These are phyloP conservation scores for Calonectria hawksworthii DNA, from an alignment of 2,329 filamentous ascomycete species.

Conservation along the genomic window DNA sequence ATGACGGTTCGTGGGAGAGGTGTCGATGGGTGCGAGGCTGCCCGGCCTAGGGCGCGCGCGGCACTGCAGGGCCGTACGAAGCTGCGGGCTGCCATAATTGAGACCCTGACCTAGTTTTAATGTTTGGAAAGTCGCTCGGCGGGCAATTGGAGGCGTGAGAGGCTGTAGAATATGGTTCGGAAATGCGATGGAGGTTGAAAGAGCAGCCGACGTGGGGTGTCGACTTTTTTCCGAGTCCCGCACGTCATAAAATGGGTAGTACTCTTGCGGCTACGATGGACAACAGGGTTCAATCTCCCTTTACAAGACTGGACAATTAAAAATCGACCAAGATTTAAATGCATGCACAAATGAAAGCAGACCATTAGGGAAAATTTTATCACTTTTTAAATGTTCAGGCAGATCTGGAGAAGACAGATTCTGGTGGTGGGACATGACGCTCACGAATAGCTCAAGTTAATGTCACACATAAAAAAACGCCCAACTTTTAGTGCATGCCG, in stretches of 20 bases:
- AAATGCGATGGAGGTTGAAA: slow-evolving; percentile 13
- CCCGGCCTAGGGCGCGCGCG: slow-evolving; percentile 38
- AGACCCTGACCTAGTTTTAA: neutral
- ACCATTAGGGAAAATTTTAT: neutral
- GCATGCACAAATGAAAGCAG: neutral
- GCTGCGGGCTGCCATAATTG: slow-evolving; percentile 41
- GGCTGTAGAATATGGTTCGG: neutral
- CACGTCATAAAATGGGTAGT: slow-evolving; percentile 42
- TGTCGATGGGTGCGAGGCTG: slow-evolving; percentile 32
- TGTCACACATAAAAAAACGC: slow-evolving; percentile 39
- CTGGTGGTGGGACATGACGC: neutral
- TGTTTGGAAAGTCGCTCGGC: neutral
- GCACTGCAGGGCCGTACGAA: slow-evolving; percentile 36
- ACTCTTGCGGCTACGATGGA: neutral
- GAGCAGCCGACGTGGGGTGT: slow-evolving; percentile 40
- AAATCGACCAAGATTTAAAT: neutral
- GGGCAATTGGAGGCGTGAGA: slow-evolving; percentile 11
- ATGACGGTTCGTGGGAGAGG: slow-evolving; percentile 29
- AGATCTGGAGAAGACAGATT: slow-evolving; percentile 1
- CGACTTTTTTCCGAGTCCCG: slow-evolving; percentile 44
- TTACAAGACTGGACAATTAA: neutral
- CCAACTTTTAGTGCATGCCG: slow-evolving; percentile 42
- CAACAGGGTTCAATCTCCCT: slow-evolving; percentile 5
- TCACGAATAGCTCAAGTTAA: slow-evolving; percentile 15
- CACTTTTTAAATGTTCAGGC: slow-evolving; percentile 3